These are phyloP conservation scores for Fusarium sp. DNA, from an alignment of 2,329 filamentous ascomycete species.

Conservation along the genomic window DNA sequence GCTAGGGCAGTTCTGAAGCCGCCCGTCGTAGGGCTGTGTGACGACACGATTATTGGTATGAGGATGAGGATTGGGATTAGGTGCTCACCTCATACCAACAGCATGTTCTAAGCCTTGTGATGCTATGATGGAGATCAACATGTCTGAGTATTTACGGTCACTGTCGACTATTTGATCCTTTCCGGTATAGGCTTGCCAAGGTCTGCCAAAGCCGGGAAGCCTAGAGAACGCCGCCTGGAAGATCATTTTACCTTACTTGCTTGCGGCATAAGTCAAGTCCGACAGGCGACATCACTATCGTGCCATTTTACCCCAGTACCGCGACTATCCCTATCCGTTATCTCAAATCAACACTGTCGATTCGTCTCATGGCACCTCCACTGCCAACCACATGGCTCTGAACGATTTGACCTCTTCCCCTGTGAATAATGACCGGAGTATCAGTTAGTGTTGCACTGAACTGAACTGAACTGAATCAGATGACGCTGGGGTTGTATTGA, in stretches of 20 bases:
- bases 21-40: conserved; percentile 50
- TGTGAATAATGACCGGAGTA: conserved; percentile 23
- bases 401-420: conserved; percentile 4
- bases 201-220: not conserved
- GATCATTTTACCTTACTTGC: conserved; percentile 7
- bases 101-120: conserved; percentile 5
- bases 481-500: not conserved
- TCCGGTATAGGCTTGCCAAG: conserved; percentile 20
- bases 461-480: not conserved
- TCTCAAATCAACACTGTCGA: conserved; percentile 1
- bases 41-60: conserved; percentile 34
- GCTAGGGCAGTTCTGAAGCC: conserved; percentile 32
- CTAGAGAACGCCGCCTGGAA: not conserved
- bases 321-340: conserved; percentile 20
- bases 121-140: conserved; percentile 16
- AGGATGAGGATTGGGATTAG: conserved; percentile 3
- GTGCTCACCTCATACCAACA: conserved; percentile 1
- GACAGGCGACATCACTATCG: conserved; percentile 31
- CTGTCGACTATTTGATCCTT: conserved; percentile 30
- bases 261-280: conserved; percentile 1
- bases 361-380: conserved; percentile 22
- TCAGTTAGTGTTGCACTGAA: conserved; percentile 13
- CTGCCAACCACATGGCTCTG: conserved; percentile 31
- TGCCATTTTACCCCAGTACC: conserved; percentile 30
- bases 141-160: conserved; percentile 1